A percentile compares a stretch with the other conserved stretches of the same genome.
These are phyloP conservation scores for Crithidia fasciculata DNA, from an alignment of 208 protist genomes.

Conservation along the genomic window DNA sequence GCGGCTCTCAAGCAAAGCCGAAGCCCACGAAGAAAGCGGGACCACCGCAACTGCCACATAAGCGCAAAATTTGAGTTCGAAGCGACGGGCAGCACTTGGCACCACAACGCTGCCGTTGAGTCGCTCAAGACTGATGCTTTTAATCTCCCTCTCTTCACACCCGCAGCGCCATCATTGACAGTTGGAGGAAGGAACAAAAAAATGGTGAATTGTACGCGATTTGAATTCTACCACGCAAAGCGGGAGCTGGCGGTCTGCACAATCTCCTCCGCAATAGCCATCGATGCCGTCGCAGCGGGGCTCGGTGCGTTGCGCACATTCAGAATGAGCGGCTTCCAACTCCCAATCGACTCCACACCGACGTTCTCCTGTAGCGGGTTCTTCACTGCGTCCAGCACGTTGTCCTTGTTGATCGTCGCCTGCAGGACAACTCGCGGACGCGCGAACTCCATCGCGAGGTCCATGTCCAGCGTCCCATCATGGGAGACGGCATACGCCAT, in stretches of 20 bases:
- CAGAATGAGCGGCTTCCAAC: conserved; percentile 58
- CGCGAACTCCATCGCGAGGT: conserved; percentile 82
- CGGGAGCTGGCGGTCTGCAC: conserved; percentile 52
- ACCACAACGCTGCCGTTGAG: too few relatives aligned
- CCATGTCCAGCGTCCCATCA: conserved; percentile 57
- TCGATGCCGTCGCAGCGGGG: conserved; percentile 82
- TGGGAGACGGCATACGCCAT: conserved; percentile 70
- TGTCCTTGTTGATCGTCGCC: conserved; percentile 40
- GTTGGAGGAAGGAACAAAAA: too few relatives aligned
- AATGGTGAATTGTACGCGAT: not conserved
- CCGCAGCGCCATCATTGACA: too few relatives aligned
- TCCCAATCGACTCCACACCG: conserved; percentile 7
- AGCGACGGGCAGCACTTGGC: too few relatives aligned
- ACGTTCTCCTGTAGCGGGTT: conserved; percentile 15
- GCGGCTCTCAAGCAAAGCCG: too few relatives aligned
- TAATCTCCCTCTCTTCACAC: too few relatives aligned
- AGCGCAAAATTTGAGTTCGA: too few relatives aligned
- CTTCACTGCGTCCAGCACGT: conserved; percentile 47
- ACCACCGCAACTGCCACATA: too few relatives aligned
- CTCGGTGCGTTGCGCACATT: conserved; percentile 93
- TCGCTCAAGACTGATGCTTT: too few relatives aligned
- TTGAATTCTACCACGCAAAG: conserved; percentile 61
- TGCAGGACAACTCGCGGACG: conserved; percentile 57
- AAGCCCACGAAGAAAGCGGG: too few relatives aligned
- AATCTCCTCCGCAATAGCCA: conserved; percentile 91